Base-by-base conservation (phyloP, 345 rosid species). In the Syzygium aromaticum region DNA sequence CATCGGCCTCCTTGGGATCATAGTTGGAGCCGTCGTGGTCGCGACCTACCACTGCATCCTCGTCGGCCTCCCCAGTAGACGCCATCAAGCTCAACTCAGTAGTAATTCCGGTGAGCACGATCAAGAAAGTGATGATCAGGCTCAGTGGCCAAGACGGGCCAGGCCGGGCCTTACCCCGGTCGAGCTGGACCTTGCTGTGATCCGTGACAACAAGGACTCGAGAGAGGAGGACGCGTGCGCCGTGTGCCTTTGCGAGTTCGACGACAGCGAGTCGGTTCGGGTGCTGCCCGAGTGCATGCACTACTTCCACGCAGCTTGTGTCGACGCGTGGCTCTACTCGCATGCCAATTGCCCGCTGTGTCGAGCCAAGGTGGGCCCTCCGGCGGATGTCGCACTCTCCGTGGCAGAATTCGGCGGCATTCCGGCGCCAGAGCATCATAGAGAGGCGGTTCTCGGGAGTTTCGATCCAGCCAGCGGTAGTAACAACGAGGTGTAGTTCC, bases 331-430 rank as follows among this genome's bases (percentile, higher is more conserved):
- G 95, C 90, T 92, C 9, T 54, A 56, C 53, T 92, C 91, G 13
- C 96, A 92, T 56, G 85, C 94, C 3, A 92, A 85, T 87, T 94
- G 94, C 86, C 95, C 95, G 1, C 92, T 92, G 28, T 93, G 95
- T 84, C 91, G 95, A 33, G 90, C 92, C 46, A 77, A 87, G 33
- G 51, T 89, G 10, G 23, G 5, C 30, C 87, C 87, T 54, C 82
- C 80, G 0, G 88, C 28, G 8, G 84, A 85, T 7, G 52, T 54
- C 14, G 14, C 23, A 23, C 12, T 73, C 14, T 12, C 80, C 4
- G 10, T 33, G 80, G 80, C 25, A 25, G 80, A 33, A 73, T 33
- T 73, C 25, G 25, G 46, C 49, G 23, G 80, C 7, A 7, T 73
- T 73, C 80, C 14, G 49, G 49, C 14, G 25, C 8, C 49, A 46